These are phyloP conservation scores for Hawksworthiomyces lignivorus DNA, from an alignment of 2,329 filamentous ascomycete species.

Conservation along the genomic window DNA sequence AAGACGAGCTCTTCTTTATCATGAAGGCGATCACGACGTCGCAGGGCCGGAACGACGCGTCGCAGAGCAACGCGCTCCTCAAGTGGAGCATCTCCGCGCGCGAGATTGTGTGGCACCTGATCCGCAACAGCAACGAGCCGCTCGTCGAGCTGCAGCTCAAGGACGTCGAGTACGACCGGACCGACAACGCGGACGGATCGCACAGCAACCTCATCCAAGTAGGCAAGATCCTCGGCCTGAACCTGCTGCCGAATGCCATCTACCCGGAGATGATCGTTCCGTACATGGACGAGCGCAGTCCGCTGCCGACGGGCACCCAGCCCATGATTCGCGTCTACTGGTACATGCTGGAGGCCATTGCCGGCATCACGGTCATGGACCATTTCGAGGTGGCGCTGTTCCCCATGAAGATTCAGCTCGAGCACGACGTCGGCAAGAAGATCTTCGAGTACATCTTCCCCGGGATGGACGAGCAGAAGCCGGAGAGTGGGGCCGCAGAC, in stretches of 20 bases:
- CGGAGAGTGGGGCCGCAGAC: not conserved
- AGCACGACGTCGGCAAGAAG: slow-evolving; percentile 84
- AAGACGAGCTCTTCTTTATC: slow-evolving; percentile 98
- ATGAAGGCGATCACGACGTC: slow-evolving; percentile 99
- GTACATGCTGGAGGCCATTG: slow-evolving; percentile 97
- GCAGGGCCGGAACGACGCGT: slow-evolving; percentile 74
- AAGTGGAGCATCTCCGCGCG: slow-evolving; percentile 91
- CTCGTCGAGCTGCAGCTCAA: slow-evolving; percentile 89
- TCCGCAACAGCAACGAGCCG: slow-evolving; percentile 78
- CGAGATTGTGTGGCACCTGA: slow-evolving; percentile 95
- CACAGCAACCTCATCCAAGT: slow-evolving; percentile 90
- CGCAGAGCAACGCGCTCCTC: slow-evolving; percentile 69
- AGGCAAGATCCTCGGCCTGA: slow-evolving; percentile 79
- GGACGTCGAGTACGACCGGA: slow-evolving; percentile 87
- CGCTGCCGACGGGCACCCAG: slow-evolving; percentile 46
- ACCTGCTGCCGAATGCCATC: slow-evolving; percentile 79
- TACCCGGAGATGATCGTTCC: slow-evolving; percentile 96
- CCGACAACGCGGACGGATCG: slow-evolving; percentile 93
- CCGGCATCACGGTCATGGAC: slow-evolving; percentile 93
- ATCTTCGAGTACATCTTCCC: slow-evolving; percentile 98
- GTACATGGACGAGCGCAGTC: slow-evolving; percentile 61
- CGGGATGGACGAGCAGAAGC: slow-evolving; percentile 52
- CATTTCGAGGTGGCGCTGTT: slow-evolving; percentile 93
- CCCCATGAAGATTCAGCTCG: slow-evolving; percentile 87
- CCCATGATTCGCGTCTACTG: slow-evolving; percentile 94